Conservation (phyloP, 2,329 filamentous ascomycete species). For the Cercospora zeae-maydis region DNA sequence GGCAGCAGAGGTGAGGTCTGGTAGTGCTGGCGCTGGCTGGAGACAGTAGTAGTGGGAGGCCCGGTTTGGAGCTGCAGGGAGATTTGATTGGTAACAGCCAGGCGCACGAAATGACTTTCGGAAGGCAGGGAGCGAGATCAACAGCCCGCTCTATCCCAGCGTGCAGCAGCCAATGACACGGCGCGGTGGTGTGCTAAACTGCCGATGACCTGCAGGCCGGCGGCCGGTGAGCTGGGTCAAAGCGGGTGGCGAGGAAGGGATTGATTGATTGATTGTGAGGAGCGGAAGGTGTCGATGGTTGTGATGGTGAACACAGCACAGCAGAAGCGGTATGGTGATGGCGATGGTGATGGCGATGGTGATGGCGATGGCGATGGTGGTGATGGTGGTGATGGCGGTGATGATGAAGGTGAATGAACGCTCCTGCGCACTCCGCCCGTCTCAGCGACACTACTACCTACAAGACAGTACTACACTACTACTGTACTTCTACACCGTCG, state of each 20-base stretch:
- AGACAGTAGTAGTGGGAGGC: not conserved
- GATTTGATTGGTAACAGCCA: conserved; percentile 23
- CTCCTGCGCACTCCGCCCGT: no score
- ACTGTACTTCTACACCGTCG: no score
- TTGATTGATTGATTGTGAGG: not conserved
- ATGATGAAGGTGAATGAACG: not conserved
- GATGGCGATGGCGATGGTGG: not conserved
- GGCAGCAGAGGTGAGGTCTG: conserved; percentile 2
- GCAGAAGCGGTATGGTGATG: no score
- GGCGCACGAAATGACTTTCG: conserved; percentile 20
- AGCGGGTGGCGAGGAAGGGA: conserved; percentile 4
- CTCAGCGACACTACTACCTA: no score
- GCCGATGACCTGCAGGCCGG: conserved; percentile 15
- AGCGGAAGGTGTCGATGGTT: not conserved
- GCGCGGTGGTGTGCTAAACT: conserved; percentile 5
- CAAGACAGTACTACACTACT: no score
- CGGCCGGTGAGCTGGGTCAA: not conserved
- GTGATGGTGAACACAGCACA: not conserved
- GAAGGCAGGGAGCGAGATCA: conserved; percentile 16
- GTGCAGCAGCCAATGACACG: conserved; percentile 5
- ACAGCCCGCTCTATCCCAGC: conserved; percentile 13
- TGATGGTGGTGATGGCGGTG: not conserved
- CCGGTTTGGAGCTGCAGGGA: conserved; percentile 11
- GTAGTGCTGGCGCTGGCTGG: not conserved
- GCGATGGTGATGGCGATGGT: not conserved